Evolutionary conservation across 495 filamentous ascomycete species (phyloP).

Genomic region (Oidiodendron maius): DNA sequence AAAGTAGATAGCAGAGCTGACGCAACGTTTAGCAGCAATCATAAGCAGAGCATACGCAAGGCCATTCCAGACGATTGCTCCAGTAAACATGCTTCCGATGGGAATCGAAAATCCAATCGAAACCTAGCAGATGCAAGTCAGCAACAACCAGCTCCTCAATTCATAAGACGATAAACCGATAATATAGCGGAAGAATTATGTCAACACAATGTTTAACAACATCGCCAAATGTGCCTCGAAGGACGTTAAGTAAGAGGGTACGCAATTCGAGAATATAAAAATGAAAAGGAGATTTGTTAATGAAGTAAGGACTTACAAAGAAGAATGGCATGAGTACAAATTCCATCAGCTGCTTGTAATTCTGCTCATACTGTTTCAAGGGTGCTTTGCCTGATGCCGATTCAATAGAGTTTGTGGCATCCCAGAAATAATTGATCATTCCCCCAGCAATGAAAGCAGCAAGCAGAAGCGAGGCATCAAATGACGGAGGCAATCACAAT

Average conservation of each 20-base stretch:
- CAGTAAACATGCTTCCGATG: conserved; percentile 61
- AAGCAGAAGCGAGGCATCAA: conserved; percentile 63
- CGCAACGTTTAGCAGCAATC: conserved; percentile 51
- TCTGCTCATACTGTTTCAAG: conserved; percentile 43
- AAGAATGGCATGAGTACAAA: conserved; percentile 67
- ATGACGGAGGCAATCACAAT: conserved; percentile 55
- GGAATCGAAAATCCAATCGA: conserved; percentile 79
- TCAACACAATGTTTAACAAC: no score
- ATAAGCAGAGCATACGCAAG: conserved; percentile 67
- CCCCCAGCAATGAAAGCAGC: conserved; percentile 64
- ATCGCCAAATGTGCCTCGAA: no score
- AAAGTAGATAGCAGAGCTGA: conserved; percentile 12
- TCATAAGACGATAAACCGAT: background rate
- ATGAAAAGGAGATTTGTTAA: background rate
- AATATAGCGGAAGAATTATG: background rate
- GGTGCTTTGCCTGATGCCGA: background rate
- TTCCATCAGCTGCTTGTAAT: conserved; percentile 43
- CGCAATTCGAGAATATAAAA: no score
- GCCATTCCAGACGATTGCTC: conserved; percentile 62
- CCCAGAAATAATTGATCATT: conserved; percentile 24
- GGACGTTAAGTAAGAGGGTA: no score
- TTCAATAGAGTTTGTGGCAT: background rate
- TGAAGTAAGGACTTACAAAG: conserved; percentile 45
- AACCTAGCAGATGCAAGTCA: conserved; percentile 31
- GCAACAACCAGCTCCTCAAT: background rate